phyloP scores from a whole-genome alignment of 1,284 basidiomycete genomes.

The Lignosus rhinocerotis region DNA sequence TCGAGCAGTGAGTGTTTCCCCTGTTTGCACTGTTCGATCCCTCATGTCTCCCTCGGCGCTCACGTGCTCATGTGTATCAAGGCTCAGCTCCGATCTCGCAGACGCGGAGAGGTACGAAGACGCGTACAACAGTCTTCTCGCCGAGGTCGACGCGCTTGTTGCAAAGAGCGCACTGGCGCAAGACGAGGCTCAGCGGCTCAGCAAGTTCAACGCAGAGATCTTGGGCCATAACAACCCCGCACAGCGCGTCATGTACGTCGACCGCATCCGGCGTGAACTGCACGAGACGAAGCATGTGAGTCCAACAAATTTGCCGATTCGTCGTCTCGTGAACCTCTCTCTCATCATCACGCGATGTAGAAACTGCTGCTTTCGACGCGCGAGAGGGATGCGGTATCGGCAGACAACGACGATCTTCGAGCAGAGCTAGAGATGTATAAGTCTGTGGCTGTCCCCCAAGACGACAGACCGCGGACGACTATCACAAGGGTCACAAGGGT shows the following conservation, averaged over 20 bases:
- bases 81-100: constrained; percentile 56
- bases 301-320: neutral
- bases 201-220: constrained; percentile 77
- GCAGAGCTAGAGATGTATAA: constrained; percentile 72
- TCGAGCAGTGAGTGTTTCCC: constrained; percentile 51
- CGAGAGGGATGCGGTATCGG: constrained; percentile 52
- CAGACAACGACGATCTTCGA: constrained; percentile 53
- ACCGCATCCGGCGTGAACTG: constrained; percentile 67
- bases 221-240: constrained; percentile 72
- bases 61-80: constrained; percentile 28
- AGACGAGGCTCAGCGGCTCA: constrained; percentile 64
- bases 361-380: constrained; percentile 53
- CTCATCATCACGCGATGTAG: constrained; percentile 36
- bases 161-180: constrained; percentile 74
- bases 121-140: constrained; percentile 61
- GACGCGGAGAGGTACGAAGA: constrained; percentile 64
- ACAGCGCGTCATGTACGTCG: constrained; percentile 74
- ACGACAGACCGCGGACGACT: constrained; percentile 59
- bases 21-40: neutral
- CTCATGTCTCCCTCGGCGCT: neutral
- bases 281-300: constrained; percentile 71
- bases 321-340: neutral
- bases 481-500: constrained; percentile 62
- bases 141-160: constrained; percentile 62
- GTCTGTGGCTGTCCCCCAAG: constrained; percentile 57